These are phyloP conservation scores for Paramecium bursaria DNA, from an alignment of 73 alveolate genomes.

Conservation along the genomic window DNA sequence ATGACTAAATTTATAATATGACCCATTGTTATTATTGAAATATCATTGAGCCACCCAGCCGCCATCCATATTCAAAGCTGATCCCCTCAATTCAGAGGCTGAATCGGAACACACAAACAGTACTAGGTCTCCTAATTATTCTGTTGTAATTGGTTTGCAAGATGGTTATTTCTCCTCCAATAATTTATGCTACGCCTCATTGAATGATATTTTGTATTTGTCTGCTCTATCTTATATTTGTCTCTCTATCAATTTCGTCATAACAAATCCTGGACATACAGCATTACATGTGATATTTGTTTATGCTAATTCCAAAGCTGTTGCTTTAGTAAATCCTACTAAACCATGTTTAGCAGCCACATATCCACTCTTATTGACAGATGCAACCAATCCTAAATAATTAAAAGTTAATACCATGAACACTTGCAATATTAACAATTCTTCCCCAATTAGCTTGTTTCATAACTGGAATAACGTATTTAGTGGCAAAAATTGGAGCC, in stretches of 20 bases:
- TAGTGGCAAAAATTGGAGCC: conserved; percentile 65
- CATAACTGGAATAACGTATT: conserved; percentile 65
- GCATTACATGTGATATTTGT: conserved; percentile 71
- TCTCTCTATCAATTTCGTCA: conserved; percentile 62
- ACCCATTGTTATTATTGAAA: conserved; percentile 73
- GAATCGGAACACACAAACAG: conserved; percentile 63
- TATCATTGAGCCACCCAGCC: conserved; percentile 74
- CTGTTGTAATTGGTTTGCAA: conserved; percentile 55
- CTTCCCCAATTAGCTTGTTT: conserved; percentile 66
- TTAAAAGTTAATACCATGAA: conserved; percentile 37
- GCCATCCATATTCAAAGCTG: conserved; percentile 66
- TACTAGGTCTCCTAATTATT: conserved; percentile 63
- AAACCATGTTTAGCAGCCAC: conserved; percentile 74
- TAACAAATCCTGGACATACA: conserved; percentile 74
- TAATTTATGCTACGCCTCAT: conserved; percentile 58
- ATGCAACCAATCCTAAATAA: conserved; percentile 65
- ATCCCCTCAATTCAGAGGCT: conserved; percentile 69
- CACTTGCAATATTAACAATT: conserved; percentile 67
- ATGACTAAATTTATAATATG: conserved; percentile 63
- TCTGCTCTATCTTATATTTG: conserved; percentile 60
- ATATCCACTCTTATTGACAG: conserved; percentile 68
- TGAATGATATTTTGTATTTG: conserved; percentile 52
- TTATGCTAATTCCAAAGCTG: conserved; percentile 68
- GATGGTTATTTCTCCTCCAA: conserved; percentile 70
- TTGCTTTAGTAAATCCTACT: conserved; percentile 71